phyloP scores from a whole-genome alignment of 805 yeast species.

The Torulaspora microellipsoides region DNA sequence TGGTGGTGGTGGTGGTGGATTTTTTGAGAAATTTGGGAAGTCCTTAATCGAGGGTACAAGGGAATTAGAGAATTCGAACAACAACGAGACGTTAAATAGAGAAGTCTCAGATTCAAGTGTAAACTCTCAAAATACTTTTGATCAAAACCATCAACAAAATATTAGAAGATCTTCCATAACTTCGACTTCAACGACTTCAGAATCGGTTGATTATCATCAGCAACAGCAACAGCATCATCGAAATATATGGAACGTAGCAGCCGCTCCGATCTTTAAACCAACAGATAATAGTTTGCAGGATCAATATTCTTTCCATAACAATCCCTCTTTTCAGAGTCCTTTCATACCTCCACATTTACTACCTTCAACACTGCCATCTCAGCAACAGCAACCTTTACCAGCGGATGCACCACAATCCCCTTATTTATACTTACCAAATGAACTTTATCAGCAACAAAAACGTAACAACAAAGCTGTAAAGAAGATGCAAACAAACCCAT shows the following conservation, averaged over 20 bases:
- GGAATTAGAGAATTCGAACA: conserved; percentile 25
- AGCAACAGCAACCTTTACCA: conserved; percentile 1
- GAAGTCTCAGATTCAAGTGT: background rate
- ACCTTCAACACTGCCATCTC: conserved; percentile 12
- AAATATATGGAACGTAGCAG: conserved; percentile 29
- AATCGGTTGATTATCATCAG: conserved; percentile 4
- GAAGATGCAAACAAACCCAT: conserved; percentile 23
- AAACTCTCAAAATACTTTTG: background rate
- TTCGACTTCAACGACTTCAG: conserved; percentile 7
- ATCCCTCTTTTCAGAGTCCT: conserved; percentile 1
- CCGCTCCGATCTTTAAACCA: conserved; percentile 30
- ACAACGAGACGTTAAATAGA: background rate
- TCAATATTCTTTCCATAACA: background rate
- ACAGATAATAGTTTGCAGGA: conserved; percentile 3
- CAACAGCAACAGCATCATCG: conserved; percentile 6
- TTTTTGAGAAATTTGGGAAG: conserved; percentile 35
- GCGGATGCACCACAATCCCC: conserved; percentile 5
- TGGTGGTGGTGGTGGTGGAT: conserved; percentile 20
- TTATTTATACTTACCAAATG: conserved; percentile 7
- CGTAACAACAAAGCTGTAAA: conserved; percentile 7
- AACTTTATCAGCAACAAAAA: conserved; percentile 8
- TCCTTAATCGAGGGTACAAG: conserved; percentile 34
- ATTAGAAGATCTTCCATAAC: conserved; percentile 11
- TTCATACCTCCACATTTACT: conserved; percentile 3
- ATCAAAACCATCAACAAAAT: background rate